Conservation (phyloP, 495 filamentous ascomycete species). For the Neurospora sp. region DNA sequence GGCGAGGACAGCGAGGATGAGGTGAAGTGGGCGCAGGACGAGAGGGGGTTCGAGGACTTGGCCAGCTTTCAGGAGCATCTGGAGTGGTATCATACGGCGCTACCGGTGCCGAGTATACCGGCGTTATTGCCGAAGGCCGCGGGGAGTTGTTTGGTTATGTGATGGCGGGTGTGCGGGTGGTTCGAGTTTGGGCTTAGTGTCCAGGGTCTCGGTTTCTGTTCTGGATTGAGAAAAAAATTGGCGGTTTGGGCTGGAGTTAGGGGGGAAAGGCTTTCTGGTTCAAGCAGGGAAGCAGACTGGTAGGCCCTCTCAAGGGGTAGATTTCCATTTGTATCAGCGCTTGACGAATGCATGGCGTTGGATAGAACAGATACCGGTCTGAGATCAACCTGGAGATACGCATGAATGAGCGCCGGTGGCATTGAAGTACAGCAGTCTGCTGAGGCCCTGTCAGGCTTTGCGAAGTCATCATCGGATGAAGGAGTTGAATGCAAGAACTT, state of each 20-base stretch:
- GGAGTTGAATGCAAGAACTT: neutral
- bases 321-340: neutral
- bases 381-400: neutral
- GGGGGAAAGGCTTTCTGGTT: neutral
- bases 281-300: neutral
- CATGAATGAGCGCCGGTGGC: neutral
- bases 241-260: neutral
- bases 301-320: neutral
- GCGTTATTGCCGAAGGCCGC: slow-evolving; percentile 2
- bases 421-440: neutral
- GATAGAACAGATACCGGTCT: neutral
- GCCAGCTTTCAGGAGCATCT: slow-evolving; percentile 34
- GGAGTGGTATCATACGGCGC: slow-evolving; percentile 35
- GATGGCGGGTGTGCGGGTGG: neutral
- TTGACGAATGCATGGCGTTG: neutral
- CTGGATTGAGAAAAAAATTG: neutral
- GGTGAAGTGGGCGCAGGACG: slow-evolving; percentile 31
- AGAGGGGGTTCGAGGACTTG: slow-evolving; percentile 30
- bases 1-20: slow-evolving; percentile 33
- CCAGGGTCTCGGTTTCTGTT: neutral
- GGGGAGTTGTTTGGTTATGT: slow-evolving; percentile 32
- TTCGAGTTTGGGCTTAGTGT: neutral
- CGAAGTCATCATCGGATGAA: neutral
- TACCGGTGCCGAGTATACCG: slow-evolving; percentile 18
- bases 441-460: neutral